Evolutionary conservation across 495 filamentous ascomycete genomes (phyloP).

Genomic region (Antarctomyces pellizariae): DNA sequence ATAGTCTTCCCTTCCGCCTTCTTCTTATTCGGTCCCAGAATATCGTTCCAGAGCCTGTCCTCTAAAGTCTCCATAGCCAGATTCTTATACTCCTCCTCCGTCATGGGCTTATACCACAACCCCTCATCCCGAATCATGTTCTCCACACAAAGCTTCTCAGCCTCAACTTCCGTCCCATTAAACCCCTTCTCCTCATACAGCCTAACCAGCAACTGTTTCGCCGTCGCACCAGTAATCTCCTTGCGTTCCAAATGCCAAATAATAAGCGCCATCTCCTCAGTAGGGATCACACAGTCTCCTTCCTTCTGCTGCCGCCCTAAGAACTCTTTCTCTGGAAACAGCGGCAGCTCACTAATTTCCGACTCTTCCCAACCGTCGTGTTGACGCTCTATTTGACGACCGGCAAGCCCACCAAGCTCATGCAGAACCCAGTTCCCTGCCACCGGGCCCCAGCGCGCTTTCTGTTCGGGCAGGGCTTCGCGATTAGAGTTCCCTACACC

Average conservation of each 20-base stretch:
- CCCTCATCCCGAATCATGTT: constrained; percentile 40
- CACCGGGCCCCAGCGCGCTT: too few species aligned
- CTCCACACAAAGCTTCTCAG: constrained; percentile 25
- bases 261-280: constrained; percentile 38
- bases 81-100: constrained; percentile 30
- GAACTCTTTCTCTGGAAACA: constrained; percentile 13
- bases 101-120: constrained; percentile 39
- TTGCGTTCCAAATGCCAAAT: constrained; percentile 35
- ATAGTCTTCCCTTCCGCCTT: constrained; percentile 52
- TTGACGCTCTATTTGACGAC: too few species aligned
- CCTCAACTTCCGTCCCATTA: constrained; percentile 14
- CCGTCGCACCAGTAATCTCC: constrained; percentile 51
- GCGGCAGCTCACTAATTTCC: constrained; percentile 10
- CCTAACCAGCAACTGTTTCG: constrained; percentile 45
- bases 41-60: constrained; percentile 30
- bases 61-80: constrained; percentile 27
- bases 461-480: constrained; percentile 11
- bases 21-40: constrained; percentile 41
- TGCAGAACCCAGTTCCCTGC: constrained; percentile 58
- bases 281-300: constrained; percentile 27
- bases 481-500: constrained; percentile 13
- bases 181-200: constrained; percentile 23
- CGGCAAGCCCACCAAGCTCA: constrained; percentile 54
- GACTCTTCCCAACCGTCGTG: constrained; percentile 29
- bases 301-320: constrained; percentile 13